A percentile compares a stretch with the other conserved stretches of the same genome.
Conservation (phyloP, 2,329 filamentous ascomycete species). For the Fusarium sp. region DNA sequence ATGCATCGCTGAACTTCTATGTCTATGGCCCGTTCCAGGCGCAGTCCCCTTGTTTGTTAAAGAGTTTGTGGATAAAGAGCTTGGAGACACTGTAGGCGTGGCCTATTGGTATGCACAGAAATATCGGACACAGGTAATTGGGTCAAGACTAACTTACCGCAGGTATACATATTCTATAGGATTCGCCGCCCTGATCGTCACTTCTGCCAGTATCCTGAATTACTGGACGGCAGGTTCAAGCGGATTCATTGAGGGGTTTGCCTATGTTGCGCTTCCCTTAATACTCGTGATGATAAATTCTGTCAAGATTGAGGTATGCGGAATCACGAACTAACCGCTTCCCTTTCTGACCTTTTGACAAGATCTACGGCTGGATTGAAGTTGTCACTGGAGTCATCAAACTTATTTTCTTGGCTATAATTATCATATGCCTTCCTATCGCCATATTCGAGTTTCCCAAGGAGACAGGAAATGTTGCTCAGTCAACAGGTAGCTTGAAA, state of each 20-base stretch:
- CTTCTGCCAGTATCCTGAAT: not conserved
- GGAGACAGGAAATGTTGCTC: not conserved
- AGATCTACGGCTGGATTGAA: not conserved
- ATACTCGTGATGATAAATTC: not conserved
- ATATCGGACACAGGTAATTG: too few species aligned
- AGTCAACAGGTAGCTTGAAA: not conserved
- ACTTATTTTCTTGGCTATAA: not conserved
- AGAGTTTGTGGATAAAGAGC: not conserved
- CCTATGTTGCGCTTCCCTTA: not conserved
- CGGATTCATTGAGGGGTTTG: not conserved
- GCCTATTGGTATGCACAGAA: not conserved
- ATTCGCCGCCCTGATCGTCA: not conserved
- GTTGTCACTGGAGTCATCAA: not conserved
- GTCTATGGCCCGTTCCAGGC: not conserved
- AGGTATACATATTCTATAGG: not conserved
- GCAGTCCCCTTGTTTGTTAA: not conserved
- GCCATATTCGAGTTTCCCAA: not conserved
- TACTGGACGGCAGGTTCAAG: not conserved
- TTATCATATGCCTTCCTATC: not conserved
- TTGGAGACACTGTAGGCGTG: not conserved
- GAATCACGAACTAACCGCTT: too few species aligned
- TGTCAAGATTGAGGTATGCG: not conserved
- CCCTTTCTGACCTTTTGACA: not conserved
- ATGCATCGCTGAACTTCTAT: not conserved
- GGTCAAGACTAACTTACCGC: not conserved